These are phyloP conservation scores for Puccinia hordei DNA, from an alignment of 1,284 basidiomycete genomes.

Conservation along the genomic window DNA sequence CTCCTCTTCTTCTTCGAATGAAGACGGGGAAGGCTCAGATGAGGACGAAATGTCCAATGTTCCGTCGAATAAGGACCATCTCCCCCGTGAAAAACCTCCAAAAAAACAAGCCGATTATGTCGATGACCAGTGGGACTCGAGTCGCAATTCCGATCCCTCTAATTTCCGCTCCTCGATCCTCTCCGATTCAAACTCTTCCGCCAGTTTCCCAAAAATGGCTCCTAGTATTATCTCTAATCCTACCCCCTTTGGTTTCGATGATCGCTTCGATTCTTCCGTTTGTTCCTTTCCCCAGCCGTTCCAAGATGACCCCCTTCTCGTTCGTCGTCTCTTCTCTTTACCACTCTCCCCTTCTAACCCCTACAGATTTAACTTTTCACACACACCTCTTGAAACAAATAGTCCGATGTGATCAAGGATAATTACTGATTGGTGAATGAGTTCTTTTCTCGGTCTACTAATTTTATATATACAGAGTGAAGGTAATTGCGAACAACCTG, in stretches of 20 bases:
- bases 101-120: neutral
- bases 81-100: neutral
- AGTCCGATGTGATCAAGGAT: neutral
- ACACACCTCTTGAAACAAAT: neutral
- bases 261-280: conserved; percentile 54
- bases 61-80: neutral
- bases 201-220: neutral
- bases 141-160: neutral
- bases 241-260: conserved; percentile 55
- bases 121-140: conserved; percentile 31
- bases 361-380: neutral
- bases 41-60: conserved; percentile 9
- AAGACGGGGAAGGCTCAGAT: conserved; percentile 20
- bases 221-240: conserved; percentile 45
- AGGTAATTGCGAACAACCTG: neutral
- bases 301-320: neutral
- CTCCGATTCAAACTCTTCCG: neutral
- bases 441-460: neutral
- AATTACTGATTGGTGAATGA: conserved; percentile 1
- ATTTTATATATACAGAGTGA: conserved; percentile 10
- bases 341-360: neutral
- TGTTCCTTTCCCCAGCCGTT: conserved; percentile 39
- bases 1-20: conserved; percentile 49
- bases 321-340: neutral
- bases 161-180: neutral